Evolutionary conservation across 495 filamentous ascomycete species (phyloP).

Genomic region (Penicillium salamii): DNA sequence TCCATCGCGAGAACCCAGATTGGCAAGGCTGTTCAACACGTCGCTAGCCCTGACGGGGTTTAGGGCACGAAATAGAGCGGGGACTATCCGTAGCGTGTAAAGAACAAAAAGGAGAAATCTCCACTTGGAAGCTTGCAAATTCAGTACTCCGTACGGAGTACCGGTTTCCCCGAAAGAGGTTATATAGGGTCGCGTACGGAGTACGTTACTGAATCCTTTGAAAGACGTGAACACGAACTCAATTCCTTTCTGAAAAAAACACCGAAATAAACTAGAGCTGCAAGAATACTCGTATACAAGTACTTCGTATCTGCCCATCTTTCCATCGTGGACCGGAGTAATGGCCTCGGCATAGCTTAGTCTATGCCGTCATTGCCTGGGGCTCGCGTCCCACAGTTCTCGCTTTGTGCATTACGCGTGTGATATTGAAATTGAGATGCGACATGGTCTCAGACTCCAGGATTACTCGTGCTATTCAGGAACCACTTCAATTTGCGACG

Average conservation of each 20-base stretch:
- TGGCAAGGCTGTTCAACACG: constrained; percentile 19
- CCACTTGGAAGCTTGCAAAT: constrained; percentile 18
- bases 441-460: no score
- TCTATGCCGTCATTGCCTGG: constrained; percentile 27
- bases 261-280: constrained; percentile 7
- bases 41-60: constrained; percentile 16
- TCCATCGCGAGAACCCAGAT: no score
- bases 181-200: constrained; percentile 11
- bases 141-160: constrained; percentile 1
- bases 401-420: constrained; percentile 4
- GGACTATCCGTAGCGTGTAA: constrained; percentile 26
- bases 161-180: constrained; percentile 17
- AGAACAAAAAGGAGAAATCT: constrained; percentile 4
- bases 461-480: neutral
- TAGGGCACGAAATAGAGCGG: constrained; percentile 21
- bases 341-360: constrained; percentile 17
- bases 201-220: neutral
- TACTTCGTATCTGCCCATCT: neutral
- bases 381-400: constrained; percentile 23
- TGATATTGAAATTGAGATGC: neutral
- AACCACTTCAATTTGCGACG: neutral
- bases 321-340: constrained; percentile 5
- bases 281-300: constrained; percentile 4
- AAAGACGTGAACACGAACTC: neutral
- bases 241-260: neutral